phyloP scores from a whole-genome alignment of 2,329 filamentous ascomycete species.

The Aspergillus sp. region DNA sequence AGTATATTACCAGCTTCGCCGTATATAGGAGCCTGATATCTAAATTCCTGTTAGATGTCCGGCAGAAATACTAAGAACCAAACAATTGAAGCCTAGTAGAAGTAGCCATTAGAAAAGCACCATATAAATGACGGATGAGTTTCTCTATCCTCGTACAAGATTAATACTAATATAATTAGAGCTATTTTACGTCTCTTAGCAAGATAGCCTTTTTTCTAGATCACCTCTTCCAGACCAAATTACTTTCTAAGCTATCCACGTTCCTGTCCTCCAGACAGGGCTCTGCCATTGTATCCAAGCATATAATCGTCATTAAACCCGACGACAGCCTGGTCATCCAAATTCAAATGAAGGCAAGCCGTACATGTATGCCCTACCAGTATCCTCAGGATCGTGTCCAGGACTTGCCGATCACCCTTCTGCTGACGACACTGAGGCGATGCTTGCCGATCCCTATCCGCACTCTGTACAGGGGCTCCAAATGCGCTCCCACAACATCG shows the following conservation, averaged over 20 bases:
- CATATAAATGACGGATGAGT: not conserved
- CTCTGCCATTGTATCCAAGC: constrained; percentile 9
- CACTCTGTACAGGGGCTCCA: not conserved
- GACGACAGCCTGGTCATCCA: not conserved
- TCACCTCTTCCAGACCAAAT: constrained; percentile 8
- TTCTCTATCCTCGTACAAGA: not conserved
- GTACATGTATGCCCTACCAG: not conserved
- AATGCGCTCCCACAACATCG: too few species aligned
- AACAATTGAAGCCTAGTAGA: constrained; percentile 15
- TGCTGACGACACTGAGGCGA: not conserved
- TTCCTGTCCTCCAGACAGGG: constrained; percentile 7
- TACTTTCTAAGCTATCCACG: constrained; percentile 10
- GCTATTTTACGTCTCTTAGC: constrained; percentile 11
- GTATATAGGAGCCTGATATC: constrained; percentile 23
- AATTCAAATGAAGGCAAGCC: not conserved
- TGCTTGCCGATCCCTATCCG: not conserved
- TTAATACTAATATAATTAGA: constrained; percentile 2
- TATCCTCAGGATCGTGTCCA: constrained; percentile 7
- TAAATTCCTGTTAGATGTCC: too few species aligned
- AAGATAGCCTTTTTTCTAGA: constrained; percentile 5
- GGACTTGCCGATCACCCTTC: not conserved
- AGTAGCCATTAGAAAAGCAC: not conserved
- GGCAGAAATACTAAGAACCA: constrained; percentile 7
- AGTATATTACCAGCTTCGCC: constrained; percentile 5
- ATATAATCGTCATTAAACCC: constrained; percentile 9